A percentile compares a stretch with the other conserved stretches of the same genome.
Conservation (phyloP, 208 protist genomes). For the Crithidia fasciculata region DNA sequence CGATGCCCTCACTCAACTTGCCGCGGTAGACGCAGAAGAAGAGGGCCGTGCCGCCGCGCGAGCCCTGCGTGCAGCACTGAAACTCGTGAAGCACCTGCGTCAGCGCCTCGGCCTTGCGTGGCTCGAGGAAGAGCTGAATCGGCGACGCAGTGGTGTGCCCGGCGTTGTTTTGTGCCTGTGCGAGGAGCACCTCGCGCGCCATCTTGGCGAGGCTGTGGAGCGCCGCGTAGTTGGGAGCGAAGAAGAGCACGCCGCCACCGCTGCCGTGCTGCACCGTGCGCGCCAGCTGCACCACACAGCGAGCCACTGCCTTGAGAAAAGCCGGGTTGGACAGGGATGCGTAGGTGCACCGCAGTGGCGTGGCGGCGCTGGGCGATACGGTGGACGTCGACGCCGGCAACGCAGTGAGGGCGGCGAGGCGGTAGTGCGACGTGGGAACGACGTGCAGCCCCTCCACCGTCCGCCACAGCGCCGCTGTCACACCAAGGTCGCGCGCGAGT, state of each 20-base stretch:
- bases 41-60: slow-evolving; percentile 25
- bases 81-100: slow-evolving; percentile 34
- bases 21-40: slow-evolving; percentile 94
- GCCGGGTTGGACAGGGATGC: slow-evolving; percentile 33
- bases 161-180: neutral
- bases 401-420: slow-evolving; percentile 40
- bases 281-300: slow-evolving; percentile 49
- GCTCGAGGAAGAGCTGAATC: slow-evolving; percentile 34
- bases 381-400: neutral
- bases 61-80: slow-evolving; percentile 22
- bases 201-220: slow-evolving; percentile 37
- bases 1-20: slow-evolving; percentile 95
- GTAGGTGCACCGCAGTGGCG: slow-evolving; percentile 71
- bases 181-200: slow-evolving; percentile 23
- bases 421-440: slow-evolving; percentile 43
- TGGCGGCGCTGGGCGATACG: neutral
- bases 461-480: slow-evolving; percentile 32
- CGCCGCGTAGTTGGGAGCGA: slow-evolving; percentile 89
- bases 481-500: slow-evolving; percentile 76
- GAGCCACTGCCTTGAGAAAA: slow-evolving; percentile 58
- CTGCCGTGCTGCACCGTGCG: slow-evolving; percentile 31
- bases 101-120: slow-evolving; percentile 36
- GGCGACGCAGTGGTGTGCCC: neutral
- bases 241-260: slow-evolving; percentile 91
- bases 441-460: slow-evolving; percentile 56